Base-by-base conservation (phyloP, 768 basidiomycete species). In the Leccinum obscurum region DNA sequence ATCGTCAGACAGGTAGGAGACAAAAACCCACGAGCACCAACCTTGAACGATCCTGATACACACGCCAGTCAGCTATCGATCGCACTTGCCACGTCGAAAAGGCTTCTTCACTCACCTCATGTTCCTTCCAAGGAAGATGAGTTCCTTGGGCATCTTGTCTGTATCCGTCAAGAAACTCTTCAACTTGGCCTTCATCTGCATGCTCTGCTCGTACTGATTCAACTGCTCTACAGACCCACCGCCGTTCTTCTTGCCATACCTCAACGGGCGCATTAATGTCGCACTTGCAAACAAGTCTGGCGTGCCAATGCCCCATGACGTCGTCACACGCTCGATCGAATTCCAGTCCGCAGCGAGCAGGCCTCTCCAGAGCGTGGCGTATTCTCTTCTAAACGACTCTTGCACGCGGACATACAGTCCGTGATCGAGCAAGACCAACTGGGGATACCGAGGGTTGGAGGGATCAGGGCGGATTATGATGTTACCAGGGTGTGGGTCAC, bases 391-490 rank as follows among this genome's bases (percentile, higher is more conserved):
- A 71, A 97, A 93, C 2, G 78, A 71, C 17, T 87, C 82, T 15
- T 84, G 73, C 4, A 94, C 81, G 8, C 79, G 77, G 44, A 95
- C 90, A 69, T 96, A 97, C 11, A 98, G 77, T 1, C 95, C 95
- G 70, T 98, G 95, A 70, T 98, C 95, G 66, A 98, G 85, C 13
- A 97, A 79, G 34, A 97, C 89, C 62, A 93, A 78, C 66, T 90
- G 87, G 2, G 85, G 80, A 6, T 71, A 66, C 48, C 34, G 56
- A 3, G 62, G 54, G 26, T 65, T 55, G 24, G 53, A 62, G 32
- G 72, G 72, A 44, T 70, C 62, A 1, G 83, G 84, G 8, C 82
- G 90, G 66, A 88, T 84, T 73, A 85, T 84, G 60, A 95, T 82
- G 73, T 96, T 93, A 10, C 90, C 89, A 3, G 88, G 87, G 64